These are phyloP conservation scores for Beta vulgaris DNA, from an alignment of 148 eudicot genomes.

Conservation along the genomic window DNA sequence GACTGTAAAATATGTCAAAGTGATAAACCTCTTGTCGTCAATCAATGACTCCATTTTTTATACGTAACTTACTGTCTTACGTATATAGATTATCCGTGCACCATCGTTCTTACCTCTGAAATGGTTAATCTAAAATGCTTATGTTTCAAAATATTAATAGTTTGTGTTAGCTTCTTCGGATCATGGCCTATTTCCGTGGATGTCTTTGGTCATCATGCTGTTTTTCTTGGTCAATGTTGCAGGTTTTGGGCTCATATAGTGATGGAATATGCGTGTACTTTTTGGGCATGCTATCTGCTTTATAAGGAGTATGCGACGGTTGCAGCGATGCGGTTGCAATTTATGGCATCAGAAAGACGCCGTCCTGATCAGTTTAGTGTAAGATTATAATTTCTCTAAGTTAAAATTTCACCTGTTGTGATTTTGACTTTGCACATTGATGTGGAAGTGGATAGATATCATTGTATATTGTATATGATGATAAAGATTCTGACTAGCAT, in stretches of 20 bases:
- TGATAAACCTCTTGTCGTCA: background rate
- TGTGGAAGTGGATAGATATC: too few species aligned
- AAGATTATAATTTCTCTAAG: conserved; percentile 29
- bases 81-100: background rate
- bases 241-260: conserved; percentile 88
- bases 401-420: background rate
- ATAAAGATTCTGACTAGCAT: background rate
- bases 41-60: background rate
- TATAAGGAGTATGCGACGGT: conserved; percentile 67
- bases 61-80: background rate
- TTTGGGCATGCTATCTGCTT: conserved; percentile 80
- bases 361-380: conserved; percentile 96
- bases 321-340: conserved; percentile 73
- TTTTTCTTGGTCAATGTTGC: conserved; percentile 21
- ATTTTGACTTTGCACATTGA: background rate
- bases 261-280: conserved; percentile 75
- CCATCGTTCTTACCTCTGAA: background rate
- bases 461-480: too few species aligned
- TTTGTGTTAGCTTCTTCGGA: background rate
- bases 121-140: too few species aligned
- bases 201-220: conserved; percentile 17
- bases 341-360: conserved; percentile 74
- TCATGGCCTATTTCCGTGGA: background rate
- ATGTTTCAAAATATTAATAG: too few species aligned
- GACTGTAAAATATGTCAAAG: background rate